Percentiles rank a stretch among this genome's conserved stretches.
Conservation (phyloP, 768 basidiomycete genomes). For the Leccinum imitatum region DNA sequence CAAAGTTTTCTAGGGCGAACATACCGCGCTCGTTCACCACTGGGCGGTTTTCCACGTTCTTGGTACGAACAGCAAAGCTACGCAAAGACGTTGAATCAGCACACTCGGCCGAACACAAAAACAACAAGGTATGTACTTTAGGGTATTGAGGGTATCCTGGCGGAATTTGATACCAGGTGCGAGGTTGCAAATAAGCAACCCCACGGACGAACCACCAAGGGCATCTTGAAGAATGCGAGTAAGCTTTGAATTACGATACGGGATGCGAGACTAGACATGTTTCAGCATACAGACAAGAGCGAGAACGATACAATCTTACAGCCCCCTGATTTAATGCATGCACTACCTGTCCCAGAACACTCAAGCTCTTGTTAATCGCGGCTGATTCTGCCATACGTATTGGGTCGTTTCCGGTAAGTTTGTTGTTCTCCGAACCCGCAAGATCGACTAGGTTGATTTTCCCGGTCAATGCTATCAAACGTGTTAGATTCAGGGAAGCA, state of each 20-base stretch:
- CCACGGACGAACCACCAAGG: slow-evolving; percentile 77
- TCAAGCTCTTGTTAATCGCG: slow-evolving; percentile 88
- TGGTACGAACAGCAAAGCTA: slow-evolving; percentile 80
- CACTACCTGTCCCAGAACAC: slow-evolving; percentile 85
- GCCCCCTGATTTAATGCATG: slow-evolving; percentile 77
- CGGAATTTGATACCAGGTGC: slow-evolving; percentile 81
- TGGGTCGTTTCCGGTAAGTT: slow-evolving; percentile 83
- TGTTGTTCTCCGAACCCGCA: slow-evolving; percentile 91
- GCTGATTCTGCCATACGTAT: slow-evolving; percentile 86
- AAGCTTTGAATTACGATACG: slow-evolving; percentile 87
- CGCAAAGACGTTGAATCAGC: slow-evolving; percentile 9
- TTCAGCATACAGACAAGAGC: slow-evolving; percentile 9
- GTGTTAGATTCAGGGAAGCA: background rate
- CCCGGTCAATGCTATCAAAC: slow-evolving; percentile 55
- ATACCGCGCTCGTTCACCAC: slow-evolving; percentile 75
- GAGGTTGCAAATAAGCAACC: slow-evolving; percentile 82
- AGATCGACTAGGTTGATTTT: slow-evolving; percentile 88
- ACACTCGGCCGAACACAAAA: background rate
- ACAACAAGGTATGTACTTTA: slow-evolving; percentile 57
- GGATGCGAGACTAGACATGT: slow-evolving; percentile 62
- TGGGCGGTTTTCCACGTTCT: slow-evolving; percentile 83
- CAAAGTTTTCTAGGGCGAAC: slow-evolving; percentile 14
- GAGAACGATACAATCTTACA: slow-evolving; percentile 33
- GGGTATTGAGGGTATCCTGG: slow-evolving; percentile 85
- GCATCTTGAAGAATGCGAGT: slow-evolving; percentile 90